Evolutionary conservation across 73 alveolate genomes (phyloP), one percentile per base, ranked within the genome.

Genomic region (Breviolum minutum): DNA sequence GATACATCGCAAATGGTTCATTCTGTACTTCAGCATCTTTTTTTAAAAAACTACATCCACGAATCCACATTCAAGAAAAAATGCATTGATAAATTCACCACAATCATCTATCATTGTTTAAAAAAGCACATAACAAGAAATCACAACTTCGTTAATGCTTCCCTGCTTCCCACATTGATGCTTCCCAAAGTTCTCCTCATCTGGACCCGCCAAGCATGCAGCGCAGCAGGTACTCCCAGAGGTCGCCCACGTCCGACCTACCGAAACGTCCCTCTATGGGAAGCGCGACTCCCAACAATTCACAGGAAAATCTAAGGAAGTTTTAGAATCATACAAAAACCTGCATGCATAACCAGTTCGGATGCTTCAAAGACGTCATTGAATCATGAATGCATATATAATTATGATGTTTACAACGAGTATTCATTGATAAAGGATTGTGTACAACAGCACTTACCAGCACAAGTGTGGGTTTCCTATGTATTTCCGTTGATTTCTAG

Each of bases 221-320:
- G 97, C 97, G 89, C 97, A 92, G 97, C 97, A 92, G 89, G 97
- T 92, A 83, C 97, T 92, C 7, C 97, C 97, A n/a, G 97, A 92
- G 19, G 97, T 74, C 71, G 97, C 97, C 97, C 97, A 92, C 24
- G 97, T 27, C 5, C 97, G 97, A 24, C 96, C 96, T 89, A 32
- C 54, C 17, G 27, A n/a, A 40, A 3, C 3, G 54, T n/a, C 27
- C 54, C 54, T 3, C 54, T 3, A 71, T 71, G 27, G 82, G 62
- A 30, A 27, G 5, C 88, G 2, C 9, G 32, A 29, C 82, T 26
- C 27, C 32, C 32, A 26, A 17, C 27, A 5, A 29, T 29, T 73
- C 83, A 26, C 83, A 0, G 83, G 27, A 17, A 24, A 24, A 17
- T 24, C 79, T 69, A 69, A 17, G 26, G 26, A 24, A 11, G 80